Conservation (phyloP, 345 rosid genomes). For the Nephelium lappaceum region DNA sequence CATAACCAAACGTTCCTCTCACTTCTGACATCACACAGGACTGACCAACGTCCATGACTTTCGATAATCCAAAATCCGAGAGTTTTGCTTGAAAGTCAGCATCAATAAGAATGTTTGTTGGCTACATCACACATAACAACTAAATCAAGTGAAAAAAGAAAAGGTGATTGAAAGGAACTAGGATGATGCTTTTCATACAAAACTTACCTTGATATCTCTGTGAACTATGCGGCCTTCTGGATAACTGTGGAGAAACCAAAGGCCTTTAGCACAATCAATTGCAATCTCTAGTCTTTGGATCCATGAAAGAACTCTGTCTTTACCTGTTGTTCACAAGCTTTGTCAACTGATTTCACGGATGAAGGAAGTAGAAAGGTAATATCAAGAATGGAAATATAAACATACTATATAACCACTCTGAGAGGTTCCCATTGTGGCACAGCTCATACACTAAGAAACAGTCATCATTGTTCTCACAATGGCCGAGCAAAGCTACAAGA, state of each 20-base stretch:
- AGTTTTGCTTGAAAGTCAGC: slow-evolving; percentile 59
- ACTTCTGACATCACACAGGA: slow-evolving; percentile 67
- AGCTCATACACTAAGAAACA: slow-evolving; percentile 60
- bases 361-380: neutral
- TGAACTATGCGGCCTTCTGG: slow-evolving; percentile 60
- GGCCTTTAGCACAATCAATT: slow-evolving; percentile 50
- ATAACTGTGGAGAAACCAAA: slow-evolving; percentile 59
- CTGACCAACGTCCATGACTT: slow-evolving; percentile 59
- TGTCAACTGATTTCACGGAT: neutral
- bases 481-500: slow-evolving; percentile 59
- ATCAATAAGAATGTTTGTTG: slow-evolving; percentile 57
- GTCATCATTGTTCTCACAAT: slow-evolving; percentile 50
- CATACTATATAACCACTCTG: slow-evolving; percentile 64
- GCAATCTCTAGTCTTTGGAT: slow-evolving; percentile 55
- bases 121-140: slow-evolving; percentile 31
- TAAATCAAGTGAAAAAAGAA: slow-evolving; percentile 7
- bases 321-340: slow-evolving; percentile 37
- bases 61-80: slow-evolving; percentile 60
- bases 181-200: neutral
- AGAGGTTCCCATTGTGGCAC: slow-evolving; percentile 57
- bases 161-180: neutral
- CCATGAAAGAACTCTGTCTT: slow-evolving; percentile 50
- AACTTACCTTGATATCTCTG: slow-evolving; percentile 50
- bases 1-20: slow-evolving; percentile 67
- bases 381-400: neutral